Evolutionary conservation across 192 early-diverging fungal species (phyloP).

Genomic region (Coemansia erecta): DNA sequence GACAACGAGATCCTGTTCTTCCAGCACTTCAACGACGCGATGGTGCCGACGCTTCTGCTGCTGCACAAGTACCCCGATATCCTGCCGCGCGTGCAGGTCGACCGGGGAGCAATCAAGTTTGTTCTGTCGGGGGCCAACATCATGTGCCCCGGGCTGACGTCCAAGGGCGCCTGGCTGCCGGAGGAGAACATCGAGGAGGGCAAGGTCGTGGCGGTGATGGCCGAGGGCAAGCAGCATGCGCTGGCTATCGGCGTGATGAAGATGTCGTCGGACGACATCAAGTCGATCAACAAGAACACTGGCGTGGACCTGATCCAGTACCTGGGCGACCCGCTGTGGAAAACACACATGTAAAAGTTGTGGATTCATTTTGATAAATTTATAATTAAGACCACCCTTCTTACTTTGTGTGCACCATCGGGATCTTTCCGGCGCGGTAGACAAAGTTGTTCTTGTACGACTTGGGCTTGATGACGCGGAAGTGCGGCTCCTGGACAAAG

Average conservation of each 20-base stretch:
- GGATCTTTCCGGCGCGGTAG: constrained; percentile 74
- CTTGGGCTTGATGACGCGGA: constrained; percentile 74
- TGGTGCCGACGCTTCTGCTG: constrained; percentile 79
- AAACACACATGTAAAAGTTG: constrained; percentile 39
- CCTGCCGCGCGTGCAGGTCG: constrained; percentile 87
- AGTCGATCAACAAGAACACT: constrained; percentile 86
- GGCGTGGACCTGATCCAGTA: constrained; percentile 88
- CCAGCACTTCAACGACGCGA: constrained; percentile 93
- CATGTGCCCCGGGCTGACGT: constrained; percentile 98
- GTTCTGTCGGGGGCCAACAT: constrained; percentile 95
- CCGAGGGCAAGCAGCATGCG: constrained; percentile 96
- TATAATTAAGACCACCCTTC: too few species aligned
- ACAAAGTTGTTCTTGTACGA: constrained; percentile 92
- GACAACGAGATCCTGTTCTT: constrained; percentile 96
- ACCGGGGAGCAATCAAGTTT: constrained; percentile 97
- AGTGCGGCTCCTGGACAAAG: constrained; percentile 89
- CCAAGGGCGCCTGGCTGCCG: constrained; percentile 82
- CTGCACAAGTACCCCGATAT: constrained; percentile 94
- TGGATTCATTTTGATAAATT: constrained; percentile 2
- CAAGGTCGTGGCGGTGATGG: constrained; percentile 81
- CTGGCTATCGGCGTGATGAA: constrained; percentile 84
- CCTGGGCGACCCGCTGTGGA: constrained; percentile 83
- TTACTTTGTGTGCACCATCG: constrained; percentile 84
- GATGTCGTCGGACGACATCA: constrained; percentile 90
- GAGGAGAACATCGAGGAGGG: constrained; percentile 65